Conservation (phyloP, 768 basidiomycete species). For the Mrakia hoshinonis region DNA sequence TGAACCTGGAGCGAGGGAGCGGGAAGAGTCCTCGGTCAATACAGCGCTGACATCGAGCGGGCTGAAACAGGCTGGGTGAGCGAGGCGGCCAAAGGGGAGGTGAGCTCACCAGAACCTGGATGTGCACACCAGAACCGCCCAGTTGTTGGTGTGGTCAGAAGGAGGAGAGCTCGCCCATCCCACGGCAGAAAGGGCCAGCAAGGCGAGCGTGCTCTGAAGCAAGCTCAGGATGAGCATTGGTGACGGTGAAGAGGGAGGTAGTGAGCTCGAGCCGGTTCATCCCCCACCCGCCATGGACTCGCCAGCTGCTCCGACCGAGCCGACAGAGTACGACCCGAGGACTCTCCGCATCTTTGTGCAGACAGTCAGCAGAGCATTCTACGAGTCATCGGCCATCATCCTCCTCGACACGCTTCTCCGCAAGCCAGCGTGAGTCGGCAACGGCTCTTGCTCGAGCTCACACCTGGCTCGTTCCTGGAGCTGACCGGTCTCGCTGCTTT, state of each 20-base stretch:
- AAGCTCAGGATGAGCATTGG: background rate
- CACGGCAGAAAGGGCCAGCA: background rate
- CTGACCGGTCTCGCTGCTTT: conserved; percentile 46
- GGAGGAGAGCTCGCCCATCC: background rate
- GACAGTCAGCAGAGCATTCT: conserved; percentile 86
- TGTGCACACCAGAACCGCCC: conserved; percentile 93
- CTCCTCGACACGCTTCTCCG: conserved; percentile 88
- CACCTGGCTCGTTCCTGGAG: conserved; percentile 37
- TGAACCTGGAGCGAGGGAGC: conserved; percentile 65
- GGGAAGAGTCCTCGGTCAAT: too few relatives aligned
- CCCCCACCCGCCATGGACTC: background rate
- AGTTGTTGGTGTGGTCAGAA: conserved; percentile 79
- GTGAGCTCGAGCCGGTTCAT: background rate
- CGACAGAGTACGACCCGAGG: conserved; percentile 8
- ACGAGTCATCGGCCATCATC: conserved; percentile 83
- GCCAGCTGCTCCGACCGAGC: background rate
- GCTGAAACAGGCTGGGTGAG: too few relatives aligned
- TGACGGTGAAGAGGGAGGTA: background rate
- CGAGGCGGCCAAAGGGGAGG: background rate
- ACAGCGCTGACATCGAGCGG: too few relatives aligned
- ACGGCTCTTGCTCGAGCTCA: background rate
- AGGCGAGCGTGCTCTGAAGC: background rate
- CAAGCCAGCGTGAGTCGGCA: conserved; percentile 75
- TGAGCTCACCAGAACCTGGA: conserved; percentile 54
- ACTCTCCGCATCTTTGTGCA: conserved; percentile 79